A percentile compares a stretch with the other conserved stretches of the same genome.
Conservation (phyloP, 2,329 filamentous ascomycete genomes). For the Microdochium bolleyi region DNA sequence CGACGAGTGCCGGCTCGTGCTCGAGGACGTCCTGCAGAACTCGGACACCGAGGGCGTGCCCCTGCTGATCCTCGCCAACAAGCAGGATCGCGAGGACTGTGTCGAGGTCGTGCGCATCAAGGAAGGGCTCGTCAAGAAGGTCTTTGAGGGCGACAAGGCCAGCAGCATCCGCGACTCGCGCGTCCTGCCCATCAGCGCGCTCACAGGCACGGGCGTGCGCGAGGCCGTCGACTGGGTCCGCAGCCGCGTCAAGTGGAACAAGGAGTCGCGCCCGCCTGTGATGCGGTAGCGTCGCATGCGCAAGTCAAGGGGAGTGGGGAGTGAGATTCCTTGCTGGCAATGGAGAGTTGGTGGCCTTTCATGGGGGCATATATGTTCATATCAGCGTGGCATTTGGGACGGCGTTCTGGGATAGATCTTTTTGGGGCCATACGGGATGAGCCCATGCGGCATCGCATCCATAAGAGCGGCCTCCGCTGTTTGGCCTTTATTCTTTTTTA, state of each 20-base stretch:
- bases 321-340: not conserved
- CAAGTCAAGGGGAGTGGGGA: slow-evolving; percentile 3
- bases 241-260: slow-evolving; percentile 91
- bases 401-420: not conserved
- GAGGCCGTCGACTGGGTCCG: slow-evolving; percentile 98
- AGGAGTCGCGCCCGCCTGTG: slow-evolving; percentile 81
- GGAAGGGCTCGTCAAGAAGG: slow-evolving; percentile 88
- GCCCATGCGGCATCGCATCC: too few relatives aligned
- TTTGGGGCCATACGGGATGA: too few relatives aligned
- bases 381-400: too few relatives aligned
- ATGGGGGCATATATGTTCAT: too few relatives aligned
- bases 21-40: slow-evolving; percentile 84
- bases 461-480: not conserved
- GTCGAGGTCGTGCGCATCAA: slow-evolving; percentile 97
- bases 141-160: slow-evolving; percentile 91
- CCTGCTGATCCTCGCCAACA: slow-evolving; percentile 87
- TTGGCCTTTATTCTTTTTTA: not conserved
- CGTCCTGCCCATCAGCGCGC: slow-evolving; percentile 84
- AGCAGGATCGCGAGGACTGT: slow-evolving; percentile 95
- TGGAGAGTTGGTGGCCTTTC: not conserved
- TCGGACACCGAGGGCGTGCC: slow-evolving; percentile 87
- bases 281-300: slow-evolving; percentile 56
- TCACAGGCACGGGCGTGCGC: slow-evolving; percentile 78
- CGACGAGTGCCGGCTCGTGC: slow-evolving; percentile 80
- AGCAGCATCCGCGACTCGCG: slow-evolving; percentile 80